Evolutionary conservation across 228 moss, liverwort and hornwort species (phyloP).

Genomic region (Sphagnum fallax): DNA sequence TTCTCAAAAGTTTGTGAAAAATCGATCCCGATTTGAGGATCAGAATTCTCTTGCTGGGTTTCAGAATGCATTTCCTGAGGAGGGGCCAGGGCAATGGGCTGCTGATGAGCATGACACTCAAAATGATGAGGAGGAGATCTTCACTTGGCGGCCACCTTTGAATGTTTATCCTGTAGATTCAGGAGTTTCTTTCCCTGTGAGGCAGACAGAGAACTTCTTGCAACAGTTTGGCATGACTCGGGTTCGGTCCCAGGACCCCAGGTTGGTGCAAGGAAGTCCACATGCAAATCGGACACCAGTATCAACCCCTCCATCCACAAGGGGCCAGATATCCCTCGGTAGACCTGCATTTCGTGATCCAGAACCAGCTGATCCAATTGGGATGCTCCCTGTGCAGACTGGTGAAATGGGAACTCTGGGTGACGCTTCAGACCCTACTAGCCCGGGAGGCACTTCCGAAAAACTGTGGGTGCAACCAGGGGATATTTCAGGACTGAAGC

Average conservation of each 20-base stretch:
- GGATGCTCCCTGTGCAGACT: background rate
- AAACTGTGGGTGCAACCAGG: slow-evolving; percentile 36
- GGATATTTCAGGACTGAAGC: slow-evolving; percentile 50
- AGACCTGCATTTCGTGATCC: slow-evolving; percentile 23
- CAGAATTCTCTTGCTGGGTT: background rate
- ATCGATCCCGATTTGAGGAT: slow-evolving; percentile 9
- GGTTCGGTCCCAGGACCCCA: slow-evolving; percentile 34
- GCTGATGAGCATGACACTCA: slow-evolving; percentile 26
- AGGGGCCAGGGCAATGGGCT: slow-evolving; percentile 13
- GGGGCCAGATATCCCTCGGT: slow-evolving; percentile 11
- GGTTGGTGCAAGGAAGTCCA: slow-evolving; percentile 13
- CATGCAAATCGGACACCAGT: slow-evolving; percentile 10
- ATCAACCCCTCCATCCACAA: slow-evolving; percentile 9
- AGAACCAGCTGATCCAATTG: slow-evolving; percentile 11
- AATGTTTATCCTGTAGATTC: slow-evolving; percentile 17
- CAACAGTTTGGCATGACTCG: slow-evolving; percentile 21
- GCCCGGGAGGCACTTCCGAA: slow-evolving; percentile 39
- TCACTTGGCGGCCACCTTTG: slow-evolving; percentile 17
- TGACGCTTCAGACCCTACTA: slow-evolving; percentile 34
- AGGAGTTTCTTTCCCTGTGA: slow-evolving; percentile 5
- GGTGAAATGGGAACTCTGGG: slow-evolving; percentile 21
- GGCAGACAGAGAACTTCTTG: slow-evolving; percentile 18
- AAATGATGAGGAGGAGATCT: slow-evolving; percentile 37
- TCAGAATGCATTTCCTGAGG: slow-evolving; percentile 40
- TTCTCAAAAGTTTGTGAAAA: slow-evolving; percentile 12